Percentiles rank a stretch among this genome's conserved stretches.
These are phyloP conservation scores for Eucalyptus paniculata DNA, from an alignment of 345 rosid species.

Conservation along the genomic window DNA sequence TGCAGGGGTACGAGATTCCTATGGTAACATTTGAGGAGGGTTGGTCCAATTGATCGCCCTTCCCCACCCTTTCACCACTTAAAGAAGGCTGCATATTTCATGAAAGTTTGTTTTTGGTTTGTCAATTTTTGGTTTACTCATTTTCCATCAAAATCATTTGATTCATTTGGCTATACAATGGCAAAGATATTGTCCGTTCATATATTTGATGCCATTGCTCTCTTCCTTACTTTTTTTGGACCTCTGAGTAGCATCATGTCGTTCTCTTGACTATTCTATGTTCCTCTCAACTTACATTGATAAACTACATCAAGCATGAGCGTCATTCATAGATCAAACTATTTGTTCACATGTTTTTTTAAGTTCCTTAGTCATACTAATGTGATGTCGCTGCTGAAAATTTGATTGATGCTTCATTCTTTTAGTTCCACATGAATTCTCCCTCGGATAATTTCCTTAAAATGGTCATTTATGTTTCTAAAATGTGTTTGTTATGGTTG, in stretches of 20 bases:
- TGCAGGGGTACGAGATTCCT: not conserved
- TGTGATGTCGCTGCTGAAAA: not conserved
- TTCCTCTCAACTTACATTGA: not conserved
- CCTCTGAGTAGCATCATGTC: not conserved
- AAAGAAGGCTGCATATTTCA: not conserved
- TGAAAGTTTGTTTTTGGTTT: not conserved
- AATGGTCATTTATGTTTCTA: not conserved
- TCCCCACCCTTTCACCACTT: not conserved
- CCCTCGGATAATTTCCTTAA: not conserved
- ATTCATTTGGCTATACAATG: not conserved
- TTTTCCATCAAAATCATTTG: not conserved
- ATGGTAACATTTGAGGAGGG: not conserved
- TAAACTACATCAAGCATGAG: not conserved
- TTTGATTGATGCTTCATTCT: not conserved
- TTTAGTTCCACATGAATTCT: not conserved
- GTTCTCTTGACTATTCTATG: not conserved
- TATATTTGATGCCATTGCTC: not conserved
- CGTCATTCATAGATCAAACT: not conserved
- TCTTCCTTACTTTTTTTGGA: not conserved
- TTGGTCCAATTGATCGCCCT: not conserved
- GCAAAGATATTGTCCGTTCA: not conserved
- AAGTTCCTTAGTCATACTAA: not conserved
- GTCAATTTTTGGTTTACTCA: not conserved
- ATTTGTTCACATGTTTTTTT: not conserved
- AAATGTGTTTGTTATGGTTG: not conserved